These are phyloP conservation scores for Entomortierella lignicola DNA, from an alignment of 192 early-diverging fungal genomes.

Conservation along the genomic window DNA sequence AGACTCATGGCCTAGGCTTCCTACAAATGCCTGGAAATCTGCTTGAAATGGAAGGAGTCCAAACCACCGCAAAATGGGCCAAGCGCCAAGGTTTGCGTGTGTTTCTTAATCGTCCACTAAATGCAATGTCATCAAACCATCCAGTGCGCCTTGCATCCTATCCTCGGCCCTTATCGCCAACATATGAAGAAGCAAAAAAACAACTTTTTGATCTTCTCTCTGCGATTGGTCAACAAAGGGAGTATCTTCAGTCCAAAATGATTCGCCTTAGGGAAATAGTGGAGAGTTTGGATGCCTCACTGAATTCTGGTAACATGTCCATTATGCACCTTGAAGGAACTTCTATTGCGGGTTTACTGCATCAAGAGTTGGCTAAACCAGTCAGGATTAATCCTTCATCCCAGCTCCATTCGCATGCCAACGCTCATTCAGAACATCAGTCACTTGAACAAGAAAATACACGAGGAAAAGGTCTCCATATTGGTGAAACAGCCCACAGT, in stretches of 20 bases:
- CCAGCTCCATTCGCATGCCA: background rate
- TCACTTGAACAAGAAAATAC: background rate
- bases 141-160: slow-evolving; percentile 53
- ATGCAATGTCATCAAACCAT: slow-evolving; percentile 37
- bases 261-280: slow-evolving; percentile 19
- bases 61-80: slow-evolving; percentile 55
- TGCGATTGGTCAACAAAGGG: background rate
- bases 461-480: background rate
- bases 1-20: slow-evolving; percentile 39
- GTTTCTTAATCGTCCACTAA: slow-evolving; percentile 55
- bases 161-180: slow-evolving; percentile 24
- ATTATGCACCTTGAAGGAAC: slow-evolving; percentile 31
- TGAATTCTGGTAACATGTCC: slow-evolving; percentile 12
- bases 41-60: slow-evolving; percentile 47
- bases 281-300: slow-evolving; percentile 9
- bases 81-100: slow-evolving; percentile 49
- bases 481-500: background rate
- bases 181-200: slow-evolving; percentile 15
- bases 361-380: slow-evolving; percentile 21
- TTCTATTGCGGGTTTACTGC: slow-evolving; percentile 15
- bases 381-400: background rate
- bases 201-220: slow-evolving; percentile 2
- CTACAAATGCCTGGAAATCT: slow-evolving; percentile 56
- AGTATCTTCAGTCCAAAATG: slow-evolving; percentile 22
- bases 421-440: background rate